Evolutionary conservation across 2,329 filamentous ascomycete species (phyloP), one percentile per base, ranked within the genome.

Genomic region (Penicillium sp.): DNA sequence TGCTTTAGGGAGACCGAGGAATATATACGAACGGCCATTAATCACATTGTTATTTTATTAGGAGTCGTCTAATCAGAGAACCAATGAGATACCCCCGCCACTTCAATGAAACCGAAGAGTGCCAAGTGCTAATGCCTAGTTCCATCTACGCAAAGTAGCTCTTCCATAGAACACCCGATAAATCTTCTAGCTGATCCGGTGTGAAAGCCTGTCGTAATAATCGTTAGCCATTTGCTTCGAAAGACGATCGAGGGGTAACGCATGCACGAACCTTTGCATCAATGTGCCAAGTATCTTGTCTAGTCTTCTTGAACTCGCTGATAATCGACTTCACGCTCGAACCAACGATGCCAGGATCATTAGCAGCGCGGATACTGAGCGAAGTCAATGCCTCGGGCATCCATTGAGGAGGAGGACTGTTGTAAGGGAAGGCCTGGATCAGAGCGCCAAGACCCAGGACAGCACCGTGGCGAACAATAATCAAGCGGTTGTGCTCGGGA

Each of bases 261-360:
- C 45, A 45, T 31, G 15, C 49, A 71, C 81, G 70, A 73, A 95
- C 93, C 85, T 95, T 97, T 61, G 95, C 88, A 73, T 98, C 93
- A 53, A 95, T 91, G 62, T 85, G 85, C 93, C 93, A 98, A 59
- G 91, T 98, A 75, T 98, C 93, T 70, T 98, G 93, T 67, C 93
- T 83, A 40, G 93, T 98, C 80, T 98, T 98, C 76, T 98, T 98
- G 77, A 98, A 98, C 64, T 98, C 94, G 53, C 89, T 89, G 57
- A 98, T 75, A 32, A 96, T 90, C 17, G 79, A 80, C 78, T 98
- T 98, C 10, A 95, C 94, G 52, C 91, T 93, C 71, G 95, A 95
- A 3, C 93, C 93, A 48, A 98, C 90, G 51, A 94, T 84, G 0
- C 93, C 93, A 0, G 88, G 83, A 63, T 98, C 93, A 41, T 82